A percentile compares a stretch with the other conserved stretches of the same genome.
These are phyloP conservation scores for Pichia sp. DNA, from an alignment of 1,139 yeast species.

Conservation along the genomic window DNA sequence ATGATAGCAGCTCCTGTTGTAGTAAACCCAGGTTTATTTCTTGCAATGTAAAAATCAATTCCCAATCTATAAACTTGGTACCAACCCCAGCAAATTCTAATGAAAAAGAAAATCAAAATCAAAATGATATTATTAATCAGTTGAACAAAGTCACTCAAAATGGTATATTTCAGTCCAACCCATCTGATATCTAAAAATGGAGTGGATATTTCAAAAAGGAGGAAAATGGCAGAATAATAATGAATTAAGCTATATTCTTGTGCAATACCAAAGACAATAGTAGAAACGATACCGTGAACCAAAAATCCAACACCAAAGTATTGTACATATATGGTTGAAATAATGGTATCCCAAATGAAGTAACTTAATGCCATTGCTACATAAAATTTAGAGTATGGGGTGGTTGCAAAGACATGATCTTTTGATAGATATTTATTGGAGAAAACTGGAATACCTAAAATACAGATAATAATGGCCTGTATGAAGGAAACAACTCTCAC, in stretches of 20 bases:
- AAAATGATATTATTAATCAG: constrained; percentile 64
- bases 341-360: constrained; percentile 82
- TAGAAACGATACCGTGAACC: constrained; percentile 78
- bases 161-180: constrained; percentile 74
- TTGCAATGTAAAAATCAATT: constrained; percentile 39
- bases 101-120: constrained; percentile 62
- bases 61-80: constrained; percentile 53
- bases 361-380: constrained; percentile 72
- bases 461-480: constrained; percentile 58
- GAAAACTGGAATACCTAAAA: constrained; percentile 51
- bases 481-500: constrained; percentile 86
- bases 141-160: constrained; percentile 40
- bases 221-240: constrained; percentile 78
- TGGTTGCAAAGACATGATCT: constrained; percentile 55
- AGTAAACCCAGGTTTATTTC: constrained; percentile 34
- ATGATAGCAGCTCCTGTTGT: constrained; percentile 41
- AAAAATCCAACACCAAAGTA: constrained; percentile 79
- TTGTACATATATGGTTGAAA: constrained; percentile 51
- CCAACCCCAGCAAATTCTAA: constrained; percentile 86
- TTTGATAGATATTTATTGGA: constrained; percentile 40
- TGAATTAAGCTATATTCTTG: constrained; percentile 60
- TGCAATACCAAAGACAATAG: constrained; percentile 60
- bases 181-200: constrained; percentile 91
- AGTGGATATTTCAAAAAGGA: constrained; percentile 83
- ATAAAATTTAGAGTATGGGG: constrained; percentile 69